Evolutionary conservation across 2,329 filamentous ascomycete genomes (phyloP), one percentile per base, ranked within the genome.

Genomic region (Penicillium italicum): DNA sequence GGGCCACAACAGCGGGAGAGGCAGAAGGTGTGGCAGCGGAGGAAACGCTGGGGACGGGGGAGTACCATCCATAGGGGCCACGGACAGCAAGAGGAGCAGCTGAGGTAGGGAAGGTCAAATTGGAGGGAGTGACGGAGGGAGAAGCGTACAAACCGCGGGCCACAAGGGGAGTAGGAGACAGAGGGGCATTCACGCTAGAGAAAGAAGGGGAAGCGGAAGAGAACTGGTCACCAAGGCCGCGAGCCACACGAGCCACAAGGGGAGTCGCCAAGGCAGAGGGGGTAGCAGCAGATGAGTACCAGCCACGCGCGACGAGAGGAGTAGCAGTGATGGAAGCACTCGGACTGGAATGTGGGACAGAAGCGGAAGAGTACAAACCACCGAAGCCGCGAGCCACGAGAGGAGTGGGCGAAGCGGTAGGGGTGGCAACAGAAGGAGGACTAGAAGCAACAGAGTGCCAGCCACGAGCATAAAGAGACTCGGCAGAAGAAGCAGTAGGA

Each of bases 371-470:
- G 8, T n/a, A 47, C 55, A 45, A 49, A 22, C 44, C 31, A 38
- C 38, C 56, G 12, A 45, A 59, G 10, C 54, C 40, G 7, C 62
- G 61, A 38, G 60, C 59, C 38, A 53, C 57, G 5, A 64, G 33
- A 11, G 59, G 41, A 28, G 50, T 37, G 22, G 48, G 37, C 18
- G 52, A 44, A 33, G 41, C 50, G n/a, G 50, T 36, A 37, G 47
- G 22, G 14, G 44, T 24, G n/a, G 40, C 40, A 22, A 34, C 18
- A 26, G 43, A 45, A 16, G 47, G 28, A 34, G 45, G 22, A 14
- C 22, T 47, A 34, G 54, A 43, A 20, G 51, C 26, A 45, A 44
- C 37, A 45, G 56, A 28, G 24, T 57, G 52, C 58, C 58, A 62
- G 24, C 44, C 55, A 36, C 51, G 38, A 42, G 44, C 41, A 30